A percentile compares a stretch with the other conserved stretches of the same genome.
Conservation (phyloP, 139 green algal species). For the Chlamydomonas incerta region DNA sequence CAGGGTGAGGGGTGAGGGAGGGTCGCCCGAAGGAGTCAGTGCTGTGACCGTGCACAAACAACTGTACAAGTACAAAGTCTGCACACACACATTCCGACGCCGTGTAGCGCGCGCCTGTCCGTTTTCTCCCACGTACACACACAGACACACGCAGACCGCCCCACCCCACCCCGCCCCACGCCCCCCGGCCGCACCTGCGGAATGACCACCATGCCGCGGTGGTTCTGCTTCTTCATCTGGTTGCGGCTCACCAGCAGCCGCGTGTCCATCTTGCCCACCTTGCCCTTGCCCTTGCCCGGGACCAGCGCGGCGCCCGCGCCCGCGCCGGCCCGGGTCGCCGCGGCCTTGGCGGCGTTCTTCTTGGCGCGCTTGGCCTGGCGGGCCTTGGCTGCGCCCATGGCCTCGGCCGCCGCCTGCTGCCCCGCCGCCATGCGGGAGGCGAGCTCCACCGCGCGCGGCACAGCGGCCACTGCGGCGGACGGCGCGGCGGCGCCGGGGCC, state of each 20-base stretch:
- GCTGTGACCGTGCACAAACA: no score
- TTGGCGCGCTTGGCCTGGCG: background rate
- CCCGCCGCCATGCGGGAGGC: constrained; percentile 43
- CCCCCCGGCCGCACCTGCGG: background rate
- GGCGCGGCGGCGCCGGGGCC: constrained; percentile 38
- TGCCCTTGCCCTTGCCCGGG: background rate
- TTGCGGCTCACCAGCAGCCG: constrained; percentile 36
- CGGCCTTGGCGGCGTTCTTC: background rate
- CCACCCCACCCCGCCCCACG: no score
- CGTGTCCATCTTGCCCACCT: background rate
- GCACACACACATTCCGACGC: no score
- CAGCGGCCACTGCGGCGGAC: constrained; percentile 54
- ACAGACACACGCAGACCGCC: no score
- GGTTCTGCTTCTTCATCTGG: constrained; percentile 37
- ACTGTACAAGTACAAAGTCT: no score
- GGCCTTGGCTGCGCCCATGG: background rate
- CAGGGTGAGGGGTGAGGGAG: background rate
- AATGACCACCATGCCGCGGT: constrained; percentile 31
- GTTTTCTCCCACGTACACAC: no score
- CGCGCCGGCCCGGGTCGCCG: background rate
- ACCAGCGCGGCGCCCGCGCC: background rate
- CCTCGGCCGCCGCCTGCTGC: background rate
- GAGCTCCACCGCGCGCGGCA: constrained; percentile 42
- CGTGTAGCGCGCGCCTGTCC: no score
- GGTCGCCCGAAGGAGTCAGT: no score